Conservation (phyloP, 2,329 filamentous ascomycete species). For the Hortaea sp. region DNA sequence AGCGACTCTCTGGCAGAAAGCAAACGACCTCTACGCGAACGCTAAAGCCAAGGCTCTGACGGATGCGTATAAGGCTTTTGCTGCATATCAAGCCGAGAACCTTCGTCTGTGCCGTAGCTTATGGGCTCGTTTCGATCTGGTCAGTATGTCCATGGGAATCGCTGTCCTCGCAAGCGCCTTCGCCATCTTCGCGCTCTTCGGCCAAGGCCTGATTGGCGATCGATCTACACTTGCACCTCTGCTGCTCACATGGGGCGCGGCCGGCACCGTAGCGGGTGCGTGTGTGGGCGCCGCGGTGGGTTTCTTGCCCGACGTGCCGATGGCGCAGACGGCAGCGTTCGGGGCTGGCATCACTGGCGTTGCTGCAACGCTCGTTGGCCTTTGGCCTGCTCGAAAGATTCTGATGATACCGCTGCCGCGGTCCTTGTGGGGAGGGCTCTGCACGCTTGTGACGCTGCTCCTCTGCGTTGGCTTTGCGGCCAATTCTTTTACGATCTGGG, state of each 20-base stretch:
- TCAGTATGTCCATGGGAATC: slow-evolving; percentile 75
- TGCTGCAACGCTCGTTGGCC: slow-evolving; percentile 30
- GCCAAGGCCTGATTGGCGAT: slow-evolving; percentile 45
- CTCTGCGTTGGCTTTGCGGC: slow-evolving; percentile 92
- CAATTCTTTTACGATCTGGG: slow-evolving; percentile 98
- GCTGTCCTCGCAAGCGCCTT: slow-evolving; percentile 59
- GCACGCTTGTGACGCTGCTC: slow-evolving; percentile 67
- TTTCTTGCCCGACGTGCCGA: slow-evolving; percentile 26
- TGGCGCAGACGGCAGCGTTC: slow-evolving; percentile 31
- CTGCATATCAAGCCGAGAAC: slow-evolving; percentile 67
- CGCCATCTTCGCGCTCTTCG: slow-evolving; percentile 61
- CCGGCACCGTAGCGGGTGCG: slow-evolving; percentile 37
- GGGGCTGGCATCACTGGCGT: slow-evolving; percentile 30
- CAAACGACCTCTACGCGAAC: slow-evolving; percentile 45
- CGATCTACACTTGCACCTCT: slow-evolving; percentile 43
- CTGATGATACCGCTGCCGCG: slow-evolving; percentile 51
- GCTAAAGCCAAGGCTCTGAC: not conserved
- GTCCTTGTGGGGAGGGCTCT: slow-evolving; percentile 83
- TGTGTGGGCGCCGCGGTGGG: slow-evolving; percentile 19
- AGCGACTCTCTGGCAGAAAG: slow-evolving; percentile 47
- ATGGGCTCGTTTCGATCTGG: slow-evolving; percentile 87
- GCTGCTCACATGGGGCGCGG: slow-evolving; percentile 41
- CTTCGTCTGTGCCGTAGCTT: slow-evolving; percentile 69
- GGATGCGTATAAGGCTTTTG: slow-evolving; percentile 47
- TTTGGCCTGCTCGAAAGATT: slow-evolving; percentile 31